Conservation (phyloP, 192 early-diverging fungal species). For the Coemansia sp. region DNA sequence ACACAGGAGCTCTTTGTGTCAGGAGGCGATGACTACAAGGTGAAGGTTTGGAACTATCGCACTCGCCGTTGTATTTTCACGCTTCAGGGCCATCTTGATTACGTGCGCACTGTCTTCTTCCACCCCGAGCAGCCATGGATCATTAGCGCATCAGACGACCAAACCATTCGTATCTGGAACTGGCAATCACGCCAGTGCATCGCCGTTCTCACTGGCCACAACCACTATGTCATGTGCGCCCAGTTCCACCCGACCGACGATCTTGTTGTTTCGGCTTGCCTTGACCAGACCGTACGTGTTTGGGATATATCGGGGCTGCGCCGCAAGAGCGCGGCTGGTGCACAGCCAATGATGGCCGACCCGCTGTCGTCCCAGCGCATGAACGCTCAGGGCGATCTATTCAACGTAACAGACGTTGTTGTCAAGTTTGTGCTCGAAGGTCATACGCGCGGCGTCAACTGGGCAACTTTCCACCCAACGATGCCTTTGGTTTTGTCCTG, state of each 20-base stretch:
- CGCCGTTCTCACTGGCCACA: constrained; percentile 95
- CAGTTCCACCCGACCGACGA: constrained; percentile 99
- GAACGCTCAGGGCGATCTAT: constrained; percentile 86
- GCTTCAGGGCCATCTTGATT: constrained; percentile 96
- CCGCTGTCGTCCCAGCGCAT: constrained; percentile 44
- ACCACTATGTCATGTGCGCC: constrained; percentile 98
- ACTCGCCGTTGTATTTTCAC: constrained; percentile 94
- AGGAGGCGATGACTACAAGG: constrained; percentile 99
- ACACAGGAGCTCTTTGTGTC: constrained; percentile 97
- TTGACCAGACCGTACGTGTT: constrained; percentile 98
- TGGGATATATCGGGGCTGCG: constrained; percentile 95
- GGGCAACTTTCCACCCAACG: constrained; percentile 96
- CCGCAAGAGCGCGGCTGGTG: constrained; percentile 54
- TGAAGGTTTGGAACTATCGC: constrained; percentile 99
- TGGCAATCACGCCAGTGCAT: constrained; percentile 99
- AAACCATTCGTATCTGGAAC: constrained; percentile 99
- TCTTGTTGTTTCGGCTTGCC: constrained; percentile 89
- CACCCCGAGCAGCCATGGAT: constrained; percentile 99
- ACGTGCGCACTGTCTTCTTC: constrained; percentile 95
- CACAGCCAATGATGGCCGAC: constrained; percentile 45
- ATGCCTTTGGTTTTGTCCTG: constrained; percentile 95
- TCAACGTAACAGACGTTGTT: constrained; percentile 93
- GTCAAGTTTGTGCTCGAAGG: constrained; percentile 99
- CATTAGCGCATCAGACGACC: constrained; percentile 93
- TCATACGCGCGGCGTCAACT: constrained; percentile 96